phyloP scores from a whole-genome alignment of 2,329 filamentous ascomycete genomes.

The Talaromyces sp. region DNA sequence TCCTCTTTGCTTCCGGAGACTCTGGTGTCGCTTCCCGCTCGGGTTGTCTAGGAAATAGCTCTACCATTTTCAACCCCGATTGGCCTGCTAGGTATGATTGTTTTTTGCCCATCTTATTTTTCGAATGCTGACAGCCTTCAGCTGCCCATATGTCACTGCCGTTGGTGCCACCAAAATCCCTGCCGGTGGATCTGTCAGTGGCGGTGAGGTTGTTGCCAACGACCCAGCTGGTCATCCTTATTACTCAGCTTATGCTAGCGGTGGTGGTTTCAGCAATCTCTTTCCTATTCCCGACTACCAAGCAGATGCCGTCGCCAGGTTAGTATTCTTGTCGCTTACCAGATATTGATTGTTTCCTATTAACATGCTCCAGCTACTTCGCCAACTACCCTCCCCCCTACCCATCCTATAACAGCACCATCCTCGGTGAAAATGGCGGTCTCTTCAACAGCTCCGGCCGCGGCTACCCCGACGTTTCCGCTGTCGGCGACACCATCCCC shows the following conservation, averaged over 20 bases:
- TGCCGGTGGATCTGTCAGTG: constrained; percentile 1
- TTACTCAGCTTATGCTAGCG: constrained; percentile 6
- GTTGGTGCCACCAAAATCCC: constrained; percentile 36
- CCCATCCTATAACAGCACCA: constrained; percentile 14
- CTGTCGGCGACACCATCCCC: constrained; percentile 35
- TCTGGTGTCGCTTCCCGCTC: constrained; percentile 22
- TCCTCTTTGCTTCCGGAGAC: constrained; percentile 32
- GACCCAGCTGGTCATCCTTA: constrained; percentile 17
- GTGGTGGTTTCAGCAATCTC: constrained; percentile 46
- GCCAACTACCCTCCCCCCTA: constrained; percentile 14
- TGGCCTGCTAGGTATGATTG: constrained; percentile 14
- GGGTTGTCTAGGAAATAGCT: constrained; percentile 16
- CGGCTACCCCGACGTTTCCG: constrained; percentile 60
- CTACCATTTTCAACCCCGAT: constrained; percentile 14
- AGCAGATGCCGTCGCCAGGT: constrained; percentile 37
- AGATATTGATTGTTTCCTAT: background rate
- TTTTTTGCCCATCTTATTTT: background rate
- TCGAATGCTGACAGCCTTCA: background rate
- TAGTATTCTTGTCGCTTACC: constrained; percentile 20
- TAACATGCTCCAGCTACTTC: constrained; percentile 12
- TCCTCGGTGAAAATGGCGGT: constrained; percentile 24
- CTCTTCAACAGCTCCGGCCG: constrained; percentile 52
- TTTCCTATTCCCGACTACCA: constrained; percentile 46
- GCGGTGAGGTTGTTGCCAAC: constrained; percentile 16
- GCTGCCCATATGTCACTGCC: constrained; percentile 51